Evolutionary conservation across 2,329 filamentous ascomycete species (phyloP).

Genomic region (Hypoxylon sp.): DNA sequence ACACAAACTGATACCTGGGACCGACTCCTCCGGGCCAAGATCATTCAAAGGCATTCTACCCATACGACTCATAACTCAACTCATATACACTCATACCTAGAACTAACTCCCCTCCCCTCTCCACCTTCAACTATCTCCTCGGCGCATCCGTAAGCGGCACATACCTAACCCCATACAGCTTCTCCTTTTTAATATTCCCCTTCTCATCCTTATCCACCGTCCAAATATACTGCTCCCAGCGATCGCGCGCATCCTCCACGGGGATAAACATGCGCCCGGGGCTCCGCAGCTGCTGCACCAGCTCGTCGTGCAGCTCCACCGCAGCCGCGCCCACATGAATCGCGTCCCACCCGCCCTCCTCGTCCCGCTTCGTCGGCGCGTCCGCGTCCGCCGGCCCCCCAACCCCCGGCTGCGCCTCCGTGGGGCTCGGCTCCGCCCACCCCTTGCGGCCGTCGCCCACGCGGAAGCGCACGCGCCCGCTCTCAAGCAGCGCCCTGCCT

Average conservation of each 20-base stretch:
- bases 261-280: conserved; percentile 89
- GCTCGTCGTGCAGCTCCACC: conserved; percentile 75
- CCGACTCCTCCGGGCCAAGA: background rate
- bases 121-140: background rate
- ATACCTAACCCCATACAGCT: conserved; percentile 80
- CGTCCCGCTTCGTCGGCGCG: conserved; percentile 56
- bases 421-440: conserved; percentile 62
- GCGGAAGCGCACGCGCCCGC: conserved; percentile 78
- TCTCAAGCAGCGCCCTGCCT: conserved; percentile 72
- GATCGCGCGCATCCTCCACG: conserved; percentile 64
- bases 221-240: conserved; percentile 76
- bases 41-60: background rate
- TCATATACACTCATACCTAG: background rate
- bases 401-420: conserved; percentile 47
- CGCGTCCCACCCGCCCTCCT: conserved; percentile 81
- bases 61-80: background rate
- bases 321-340: conserved; percentile 97
- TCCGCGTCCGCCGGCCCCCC: conserved; percentile 47
- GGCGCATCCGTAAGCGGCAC: conserved; percentile 83
- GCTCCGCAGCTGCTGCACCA: conserved; percentile 82
- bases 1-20: background rate
- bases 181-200: conserved; percentile 72
- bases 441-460: conserved; percentile 81
- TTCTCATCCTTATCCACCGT: conserved; percentile 78
- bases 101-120: background rate